Conservation (phyloP, 495 filamentous ascomycete species). For the Penicillium bovifimosum region DNA sequence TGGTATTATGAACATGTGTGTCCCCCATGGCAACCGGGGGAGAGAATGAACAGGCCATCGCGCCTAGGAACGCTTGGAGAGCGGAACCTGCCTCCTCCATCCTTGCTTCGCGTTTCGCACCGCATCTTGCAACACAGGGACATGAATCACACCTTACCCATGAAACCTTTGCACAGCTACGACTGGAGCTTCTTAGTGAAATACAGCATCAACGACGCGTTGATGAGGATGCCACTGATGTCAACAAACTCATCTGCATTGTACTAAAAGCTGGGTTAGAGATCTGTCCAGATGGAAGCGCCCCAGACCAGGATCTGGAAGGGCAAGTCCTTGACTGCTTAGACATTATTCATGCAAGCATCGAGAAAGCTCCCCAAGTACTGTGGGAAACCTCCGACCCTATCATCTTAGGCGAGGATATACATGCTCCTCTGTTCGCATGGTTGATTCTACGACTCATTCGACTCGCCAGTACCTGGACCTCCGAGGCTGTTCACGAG, state of each 20-base stretch:
- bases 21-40: constrained; percentile 25
- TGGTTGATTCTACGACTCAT: constrained; percentile 58
- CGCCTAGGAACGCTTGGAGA: constrained; percentile 17
- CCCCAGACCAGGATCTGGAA: constrained; percentile 51
- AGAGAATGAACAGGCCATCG: constrained; percentile 13
- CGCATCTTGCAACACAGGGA: constrained; percentile 39
- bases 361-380: constrained; percentile 68
- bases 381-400: constrained; percentile 48
- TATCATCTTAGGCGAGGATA: constrained; percentile 39
- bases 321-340: constrained; percentile 60
- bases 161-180: constrained; percentile 57
- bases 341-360: constrained; percentile 63
- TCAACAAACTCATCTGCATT: constrained; percentile 77
- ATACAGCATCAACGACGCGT: constrained; percentile 39
- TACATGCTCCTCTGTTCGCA: constrained; percentile 63
- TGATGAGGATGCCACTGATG: constrained; percentile 64
- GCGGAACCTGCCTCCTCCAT: constrained; percentile 58
- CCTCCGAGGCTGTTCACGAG: constrained; percentile 21
- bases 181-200: constrained; percentile 55
- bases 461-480: constrained; percentile 24
- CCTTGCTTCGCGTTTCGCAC: constrained; percentile 58
- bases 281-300: constrained; percentile 44
- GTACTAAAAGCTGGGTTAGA: constrained; percentile 77
- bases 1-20: constrained; percentile 16
- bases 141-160: constrained; percentile 40